Conservation (phyloP, 2,329 filamentous ascomycete genomes). For the Tolypocladium cylindrosporum region DNA sequence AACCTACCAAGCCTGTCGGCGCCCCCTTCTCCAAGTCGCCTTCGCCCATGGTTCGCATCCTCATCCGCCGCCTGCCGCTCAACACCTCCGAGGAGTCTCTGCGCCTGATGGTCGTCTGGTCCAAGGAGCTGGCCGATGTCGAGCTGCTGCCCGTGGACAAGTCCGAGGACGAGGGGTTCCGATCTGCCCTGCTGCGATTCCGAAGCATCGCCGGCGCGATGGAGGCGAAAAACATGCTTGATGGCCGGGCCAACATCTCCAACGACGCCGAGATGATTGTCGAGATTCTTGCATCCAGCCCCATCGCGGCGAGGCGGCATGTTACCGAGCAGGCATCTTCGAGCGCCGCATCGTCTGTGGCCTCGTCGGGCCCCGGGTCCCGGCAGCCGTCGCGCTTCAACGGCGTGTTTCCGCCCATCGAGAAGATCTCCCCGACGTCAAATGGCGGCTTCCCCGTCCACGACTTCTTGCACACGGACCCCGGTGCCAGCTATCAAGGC, state of each 20-base stretch:
- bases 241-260: constrained; percentile 42
- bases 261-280: constrained; percentile 44
- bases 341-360: constrained; percentile 8
- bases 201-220: constrained; percentile 40
- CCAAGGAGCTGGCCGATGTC: constrained; percentile 41
- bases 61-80: constrained; percentile 44
- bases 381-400: constrained; percentile 52
- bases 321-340: constrained; percentile 11
- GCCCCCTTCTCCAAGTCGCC: constrained; percentile 26
- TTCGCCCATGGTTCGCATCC: constrained; percentile 27
- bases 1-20: constrained; percentile 29
- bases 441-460: constrained; percentile 40
- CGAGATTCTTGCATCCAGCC: constrained; percentile 42
- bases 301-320: constrained; percentile 18
- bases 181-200: constrained; percentile 44
- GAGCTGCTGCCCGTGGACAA: constrained; percentile 40
- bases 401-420: constrained; percentile 49
- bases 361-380: constrained; percentile 21
- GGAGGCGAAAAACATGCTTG: constrained; percentile 46
- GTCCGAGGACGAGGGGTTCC: constrained; percentile 38
- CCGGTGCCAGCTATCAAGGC: constrained; percentile 44
- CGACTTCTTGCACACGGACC: constrained; percentile 50
- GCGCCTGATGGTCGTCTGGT: constrained; percentile 48
- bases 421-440: constrained; percentile 52
- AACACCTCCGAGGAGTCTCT: constrained; percentile 45